Percentiles rank a stretch among this genome's conserved stretches.
Evolutionary conservation across 495 filamentous ascomycete genomes (phyloP).

Genomic region (Xylaria scruposa): DNA sequence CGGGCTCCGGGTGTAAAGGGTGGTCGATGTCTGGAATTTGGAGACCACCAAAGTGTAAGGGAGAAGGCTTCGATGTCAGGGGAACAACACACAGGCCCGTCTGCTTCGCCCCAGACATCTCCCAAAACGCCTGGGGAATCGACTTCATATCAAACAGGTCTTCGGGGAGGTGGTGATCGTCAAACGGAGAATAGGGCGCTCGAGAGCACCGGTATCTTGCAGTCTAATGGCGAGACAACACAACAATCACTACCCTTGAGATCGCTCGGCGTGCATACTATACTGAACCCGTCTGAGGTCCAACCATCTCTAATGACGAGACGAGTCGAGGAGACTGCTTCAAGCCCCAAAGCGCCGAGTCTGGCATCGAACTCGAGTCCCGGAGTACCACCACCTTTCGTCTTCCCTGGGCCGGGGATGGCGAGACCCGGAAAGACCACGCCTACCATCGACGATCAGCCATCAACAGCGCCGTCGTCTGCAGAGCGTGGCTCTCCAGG

Average conservation of each 20-base stretch:
- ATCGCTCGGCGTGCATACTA: constrained; percentile 57
- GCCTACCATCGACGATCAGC: constrained; percentile 39
- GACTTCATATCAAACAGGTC: constrained; percentile 35
- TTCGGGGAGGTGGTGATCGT: constrained; percentile 34
- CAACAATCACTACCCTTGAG: constrained; percentile 47
- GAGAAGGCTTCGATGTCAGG: constrained; percentile 67
- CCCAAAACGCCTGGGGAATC: constrained; percentile 37
- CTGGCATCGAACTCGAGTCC: constrained; percentile 42
- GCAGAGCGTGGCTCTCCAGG: constrained; percentile 48
- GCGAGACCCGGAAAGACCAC: constrained; percentile 39
- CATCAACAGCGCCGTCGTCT: constrained; percentile 40
- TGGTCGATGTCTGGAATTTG: constrained; percentile 62
- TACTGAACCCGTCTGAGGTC: constrained; percentile 55
- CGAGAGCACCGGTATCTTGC: constrained; percentile 33
- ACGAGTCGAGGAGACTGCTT: constrained; percentile 18
- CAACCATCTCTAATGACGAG: constrained; percentile 21
- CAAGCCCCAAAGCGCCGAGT: constrained; percentile 37
- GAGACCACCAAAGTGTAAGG: constrained; percentile 57
- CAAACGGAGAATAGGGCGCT: constrained; percentile 34
- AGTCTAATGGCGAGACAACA: constrained; percentile 42
- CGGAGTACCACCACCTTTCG: constrained; percentile 35
- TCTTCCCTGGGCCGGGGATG: constrained; percentile 38
- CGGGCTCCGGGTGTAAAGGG: constrained; percentile 38
- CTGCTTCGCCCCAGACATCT: constrained; percentile 52
- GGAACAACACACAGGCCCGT: constrained; percentile 54